Evolutionary conservation across 441 rosid genomes (phyloP).

Genomic region (Populus hybrid): DNA sequence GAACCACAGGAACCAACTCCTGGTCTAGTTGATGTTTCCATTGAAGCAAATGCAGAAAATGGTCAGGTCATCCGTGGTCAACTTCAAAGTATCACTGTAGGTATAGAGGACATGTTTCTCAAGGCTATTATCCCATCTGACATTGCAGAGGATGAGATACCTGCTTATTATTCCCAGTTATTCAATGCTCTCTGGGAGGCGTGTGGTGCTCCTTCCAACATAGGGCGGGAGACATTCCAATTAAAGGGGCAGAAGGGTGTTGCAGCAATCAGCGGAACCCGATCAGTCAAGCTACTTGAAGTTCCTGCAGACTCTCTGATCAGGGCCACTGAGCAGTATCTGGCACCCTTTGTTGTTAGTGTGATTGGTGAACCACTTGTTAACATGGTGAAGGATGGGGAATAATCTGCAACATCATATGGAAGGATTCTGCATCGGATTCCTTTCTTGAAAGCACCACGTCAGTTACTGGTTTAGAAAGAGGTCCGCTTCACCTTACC

Average conservation of each 20-base stretch:
- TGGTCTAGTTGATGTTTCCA: slow-evolving; percentile 80
- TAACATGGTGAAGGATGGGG: slow-evolving; percentile 55
- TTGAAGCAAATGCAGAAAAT: slow-evolving; percentile 78
- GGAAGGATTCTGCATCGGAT: slow-evolving; percentile 43
- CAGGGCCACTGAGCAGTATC: slow-evolving; percentile 48
- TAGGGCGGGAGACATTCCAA: slow-evolving; percentile 77
- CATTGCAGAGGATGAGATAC: slow-evolving; percentile 42
- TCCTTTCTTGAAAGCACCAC: slow-evolving; percentile 30
- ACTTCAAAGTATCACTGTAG: slow-evolving; percentile 67
- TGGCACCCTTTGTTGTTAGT: slow-evolving; percentile 70
- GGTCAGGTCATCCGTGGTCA: slow-evolving; percentile 79
- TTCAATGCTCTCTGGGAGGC: slow-evolving; percentile 90
- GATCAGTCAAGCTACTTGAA: slow-evolving; percentile 87
- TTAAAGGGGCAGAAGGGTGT: slow-evolving; percentile 73
- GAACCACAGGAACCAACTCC: slow-evolving; percentile 92
- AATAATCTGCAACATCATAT: slow-evolving; percentile 51
- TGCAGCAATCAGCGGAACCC: slow-evolving; percentile 76
- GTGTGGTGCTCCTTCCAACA: slow-evolving; percentile 65
- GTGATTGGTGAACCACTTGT: slow-evolving; percentile 71
- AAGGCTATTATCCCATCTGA: slow-evolving; percentile 65
- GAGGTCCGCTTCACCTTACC: slow-evolving; percentile 65
- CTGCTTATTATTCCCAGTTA: slow-evolving; percentile 57
- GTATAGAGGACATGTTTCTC: slow-evolving; percentile 95
- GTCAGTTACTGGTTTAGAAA: slow-evolving; percentile 22
- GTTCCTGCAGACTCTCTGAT: slow-evolving; percentile 51